Evolutionary conservation across 345 rosid genomes (phyloP).

Genomic region (Toxicodendron radicans): DNA sequence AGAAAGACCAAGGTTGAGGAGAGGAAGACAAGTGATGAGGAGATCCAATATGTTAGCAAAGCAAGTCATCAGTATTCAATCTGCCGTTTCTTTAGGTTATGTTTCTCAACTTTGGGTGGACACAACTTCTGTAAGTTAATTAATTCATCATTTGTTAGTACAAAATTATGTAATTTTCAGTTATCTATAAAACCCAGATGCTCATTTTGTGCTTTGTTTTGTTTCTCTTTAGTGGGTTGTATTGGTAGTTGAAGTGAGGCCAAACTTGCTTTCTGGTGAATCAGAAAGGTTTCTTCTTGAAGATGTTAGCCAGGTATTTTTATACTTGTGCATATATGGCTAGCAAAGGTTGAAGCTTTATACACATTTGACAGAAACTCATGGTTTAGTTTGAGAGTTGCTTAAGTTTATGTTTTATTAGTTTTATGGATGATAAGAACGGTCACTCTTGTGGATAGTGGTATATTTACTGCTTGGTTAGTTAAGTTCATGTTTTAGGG

Average conservation of each 20-base stretch:
- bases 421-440: not conserved
- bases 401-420: not conserved
- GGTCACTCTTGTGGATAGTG: not conserved
- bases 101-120: constrained; percentile 90
- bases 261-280: constrained; percentile 82
- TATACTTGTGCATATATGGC: not conserved
- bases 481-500: not conserved
- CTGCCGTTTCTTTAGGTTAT: constrained; percentile 78
- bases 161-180: too few relatives aligned
- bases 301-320: constrained; percentile 56
- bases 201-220: not conserved
- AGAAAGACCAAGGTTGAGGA: constrained; percentile 26
- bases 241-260: constrained; percentile 72
- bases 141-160: not conserved
- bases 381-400: not conserved
- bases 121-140: constrained; percentile 49
- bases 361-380: not conserved
- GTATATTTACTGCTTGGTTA: not conserved
- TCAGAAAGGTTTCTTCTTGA: constrained; percentile 70
- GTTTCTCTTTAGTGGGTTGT: constrained; percentile 59
- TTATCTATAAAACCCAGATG: not conserved
- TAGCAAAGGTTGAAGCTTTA: not conserved
- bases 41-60: constrained; percentile 78
- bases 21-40: constrained; percentile 45
- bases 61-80: constrained; percentile 73